Evolutionary conservation across 352 stramenopile species (phyloP).

Genomic region (Pythium dissimile): DNA sequence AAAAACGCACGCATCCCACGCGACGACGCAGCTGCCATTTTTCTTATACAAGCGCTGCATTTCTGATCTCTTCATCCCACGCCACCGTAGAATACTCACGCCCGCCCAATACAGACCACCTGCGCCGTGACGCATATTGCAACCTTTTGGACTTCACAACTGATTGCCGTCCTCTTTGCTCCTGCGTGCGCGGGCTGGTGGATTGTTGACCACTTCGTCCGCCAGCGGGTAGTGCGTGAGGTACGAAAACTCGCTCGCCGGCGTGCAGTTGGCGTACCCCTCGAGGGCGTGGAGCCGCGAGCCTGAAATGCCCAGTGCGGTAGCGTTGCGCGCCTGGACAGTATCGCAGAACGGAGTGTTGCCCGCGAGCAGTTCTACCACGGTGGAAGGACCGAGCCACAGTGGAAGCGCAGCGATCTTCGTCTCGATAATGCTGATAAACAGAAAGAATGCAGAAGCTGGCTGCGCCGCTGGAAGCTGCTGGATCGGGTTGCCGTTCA

Average conservation of each 20-base stretch:
- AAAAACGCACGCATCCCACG: too few relatives aligned
- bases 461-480: not conserved
- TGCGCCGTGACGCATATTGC: too few relatives aligned
- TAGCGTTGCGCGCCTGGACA: not conserved
- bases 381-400: not conserved
- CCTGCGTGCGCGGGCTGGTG: too few relatives aligned
- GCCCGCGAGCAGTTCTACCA: not conserved
- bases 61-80: too few relatives aligned
- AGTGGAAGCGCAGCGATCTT: not conserved
- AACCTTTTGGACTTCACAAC: too few relatives aligned
- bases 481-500: not conserved
- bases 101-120: too few relatives aligned
- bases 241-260: not conserved
- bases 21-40: too few relatives aligned
- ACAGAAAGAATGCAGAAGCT: not conserved
- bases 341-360: not conserved
- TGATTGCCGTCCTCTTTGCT: too few relatives aligned
- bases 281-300: not conserved
- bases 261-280: not conserved
- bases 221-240: conserved; percentile 5
- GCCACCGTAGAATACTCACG: too few relatives aligned
- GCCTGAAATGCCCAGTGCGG: not conserved
- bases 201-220: conserved; percentile 8
- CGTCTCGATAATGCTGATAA: not conserved
- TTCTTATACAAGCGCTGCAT: too few relatives aligned